Conservation (phyloP, 129 eudicot genomes). For the Flaveria brownii region DNA sequence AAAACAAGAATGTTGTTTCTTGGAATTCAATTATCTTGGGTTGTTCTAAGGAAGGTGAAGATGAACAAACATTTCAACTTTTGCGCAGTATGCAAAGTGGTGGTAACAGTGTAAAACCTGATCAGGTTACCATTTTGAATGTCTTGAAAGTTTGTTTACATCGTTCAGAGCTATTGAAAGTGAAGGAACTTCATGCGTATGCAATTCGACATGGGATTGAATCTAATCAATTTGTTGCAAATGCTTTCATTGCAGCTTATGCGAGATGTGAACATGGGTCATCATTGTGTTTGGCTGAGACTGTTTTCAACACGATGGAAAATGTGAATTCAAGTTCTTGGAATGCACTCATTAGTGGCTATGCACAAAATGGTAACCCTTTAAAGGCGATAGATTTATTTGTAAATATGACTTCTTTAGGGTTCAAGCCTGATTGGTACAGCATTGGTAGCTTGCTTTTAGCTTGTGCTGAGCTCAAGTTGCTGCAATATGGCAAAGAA, state of each 20-base stretch:
- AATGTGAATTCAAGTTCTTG: slow-evolving; percentile 46
- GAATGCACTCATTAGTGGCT: slow-evolving; percentile 61
- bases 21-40: slow-evolving; percentile 69
- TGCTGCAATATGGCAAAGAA: slow-evolving; percentile 45
- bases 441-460: slow-evolving; percentile 54
- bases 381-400: slow-evolving; percentile 43
- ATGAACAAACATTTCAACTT: slow-evolving; percentile 39
- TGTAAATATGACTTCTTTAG: slow-evolving; percentile 43
- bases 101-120: slow-evolving; percentile 18
- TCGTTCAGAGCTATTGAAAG: slow-evolving; percentile 33
- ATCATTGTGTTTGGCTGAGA: slow-evolving; percentile 38
- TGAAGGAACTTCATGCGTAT: slow-evolving; percentile 68
- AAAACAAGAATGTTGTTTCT: slow-evolving; percentile 54
- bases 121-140: slow-evolving; percentile 56
- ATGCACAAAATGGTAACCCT: slow-evolving; percentile 49
- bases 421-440: slow-evolving; percentile 50
- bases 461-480: slow-evolving; percentile 45
- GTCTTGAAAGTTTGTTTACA: slow-evolving; percentile 46
- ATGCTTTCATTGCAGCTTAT: slow-evolving; percentile 58
- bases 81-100: slow-evolving; percentile 44
- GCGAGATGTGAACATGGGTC: slow-evolving; percentile 52
- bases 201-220: slow-evolving; percentile 49
- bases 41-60: slow-evolving; percentile 53
- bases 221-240: slow-evolving; percentile 42
- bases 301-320: slow-evolving; percentile 45